Percentiles rank a stretch among this genome's conserved stretches.
Evolutionary conservation across 495 filamentous ascomycete genomes (phyloP).

Genomic region (Penicillium canescens): DNA sequence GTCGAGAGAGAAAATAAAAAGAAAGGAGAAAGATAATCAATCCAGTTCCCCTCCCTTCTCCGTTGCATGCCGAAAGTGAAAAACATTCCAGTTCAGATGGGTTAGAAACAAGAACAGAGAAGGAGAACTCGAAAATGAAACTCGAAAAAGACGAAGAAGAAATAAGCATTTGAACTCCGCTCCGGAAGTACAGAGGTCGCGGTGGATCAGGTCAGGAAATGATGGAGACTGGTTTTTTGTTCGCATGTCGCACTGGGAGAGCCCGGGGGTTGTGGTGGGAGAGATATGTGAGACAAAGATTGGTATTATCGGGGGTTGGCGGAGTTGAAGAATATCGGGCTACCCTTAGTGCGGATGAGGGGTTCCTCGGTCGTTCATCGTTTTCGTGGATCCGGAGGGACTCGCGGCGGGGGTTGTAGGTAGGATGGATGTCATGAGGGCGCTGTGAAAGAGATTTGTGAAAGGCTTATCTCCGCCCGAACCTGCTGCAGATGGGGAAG

Average conservation of each 20-base stretch:
- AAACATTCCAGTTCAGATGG: conserved; percentile 29
- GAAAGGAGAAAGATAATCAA: conserved; percentile 30
- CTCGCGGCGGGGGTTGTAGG: conserved; percentile 24
- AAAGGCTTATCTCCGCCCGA: conserved; percentile 84
- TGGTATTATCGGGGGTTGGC: conserved; percentile 14
- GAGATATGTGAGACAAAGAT: conserved; percentile 6
- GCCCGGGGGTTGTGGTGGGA: conserved; percentile 5
- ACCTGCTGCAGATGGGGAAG: conserved; percentile 85
- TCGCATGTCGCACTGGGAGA: conserved; percentile 24
- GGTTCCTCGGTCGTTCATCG: conserved; percentile 33
- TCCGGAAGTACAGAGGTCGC: conserved; percentile 23
- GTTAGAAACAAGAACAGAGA: conserved; percentile 29
- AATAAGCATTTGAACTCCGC: conserved; percentile 18
- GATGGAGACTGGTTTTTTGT: conserved; percentile 15
- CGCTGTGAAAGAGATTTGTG: conserved; percentile 18
- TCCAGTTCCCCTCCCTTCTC: conserved; percentile 37
- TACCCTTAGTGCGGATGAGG: conserved; percentile 20
- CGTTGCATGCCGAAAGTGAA: conserved; percentile 31
- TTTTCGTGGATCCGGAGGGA: conserved; percentile 27
- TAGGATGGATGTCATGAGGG: conserved; percentile 23
- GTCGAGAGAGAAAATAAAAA: conserved; percentile 15
- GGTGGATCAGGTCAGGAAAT: conserved; percentile 16
- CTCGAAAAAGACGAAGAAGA: conserved; percentile 18
- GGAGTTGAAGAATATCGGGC: conserved; percentile 14
- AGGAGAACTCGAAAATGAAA: conserved; percentile 18